Conservation (phyloP, 257 asterid genomes). For the Leonotis leonurus region DNA sequence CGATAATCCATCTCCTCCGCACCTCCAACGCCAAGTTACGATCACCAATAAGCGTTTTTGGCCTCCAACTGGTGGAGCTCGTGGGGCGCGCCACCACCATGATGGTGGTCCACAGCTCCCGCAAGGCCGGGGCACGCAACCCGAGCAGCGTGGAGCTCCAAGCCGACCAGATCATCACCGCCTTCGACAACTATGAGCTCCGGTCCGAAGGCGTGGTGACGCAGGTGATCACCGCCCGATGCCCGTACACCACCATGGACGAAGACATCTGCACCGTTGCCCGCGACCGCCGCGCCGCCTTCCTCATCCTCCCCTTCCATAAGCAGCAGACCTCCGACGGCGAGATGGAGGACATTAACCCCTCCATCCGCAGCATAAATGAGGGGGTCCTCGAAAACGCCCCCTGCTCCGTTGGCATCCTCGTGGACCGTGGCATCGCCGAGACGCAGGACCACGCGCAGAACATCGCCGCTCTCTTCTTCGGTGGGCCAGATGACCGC, state of each 20-base stretch:
- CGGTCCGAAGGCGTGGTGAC: slow-evolving; percentile 61
- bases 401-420: slow-evolving; percentile 83
- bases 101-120: slow-evolving; percentile 55
- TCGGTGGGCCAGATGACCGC: slow-evolving; percentile 88
- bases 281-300: slow-evolving; percentile 49
- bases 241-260: slow-evolving; percentile 70
- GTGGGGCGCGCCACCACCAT: slow-evolving; percentile 77
- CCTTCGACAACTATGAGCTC: slow-evolving; percentile 72
- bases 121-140: slow-evolving; percentile 46
- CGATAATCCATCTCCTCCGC: slow-evolving; percentile 65
- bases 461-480: slow-evolving; percentile 48
- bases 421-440: slow-evolving; percentile 48
- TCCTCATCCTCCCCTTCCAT: slow-evolving; percentile 78
- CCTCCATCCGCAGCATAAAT: slow-evolving; percentile 51
- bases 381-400: slow-evolving; percentile 64
- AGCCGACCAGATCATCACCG: slow-evolving; percentile 60
- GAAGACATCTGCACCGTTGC: slow-evolving; percentile 76
- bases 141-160: slow-evolving; percentile 52
- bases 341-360: slow-evolving; percentile 65
- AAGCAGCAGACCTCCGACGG: slow-evolving; percentile 42
- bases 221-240: slow-evolving; percentile 58
- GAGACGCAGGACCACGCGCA: slow-evolving; percentile 32
- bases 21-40: slow-evolving; percentile 43
- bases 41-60: slow-evolving; percentile 54
- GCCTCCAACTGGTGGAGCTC: slow-evolving; percentile 74